Evolutionary conservation across 164 flowering plant species (phyloP).

Genomic region (Protea cynaroides): DNA sequence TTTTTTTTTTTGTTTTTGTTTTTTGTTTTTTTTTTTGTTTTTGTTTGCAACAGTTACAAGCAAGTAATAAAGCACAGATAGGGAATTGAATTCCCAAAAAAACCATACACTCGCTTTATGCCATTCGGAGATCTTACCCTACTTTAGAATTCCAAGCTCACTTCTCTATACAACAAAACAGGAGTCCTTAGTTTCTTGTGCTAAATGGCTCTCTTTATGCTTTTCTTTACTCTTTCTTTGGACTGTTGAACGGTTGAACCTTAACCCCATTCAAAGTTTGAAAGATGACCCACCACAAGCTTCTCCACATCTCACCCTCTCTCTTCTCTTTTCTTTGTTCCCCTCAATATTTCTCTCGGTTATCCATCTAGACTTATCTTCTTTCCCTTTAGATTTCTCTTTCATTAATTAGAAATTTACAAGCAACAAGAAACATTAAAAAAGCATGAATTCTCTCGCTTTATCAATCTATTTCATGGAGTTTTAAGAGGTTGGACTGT

Average conservation of each 20-base stretch:
- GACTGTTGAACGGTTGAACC: slow-evolving; percentile 1
- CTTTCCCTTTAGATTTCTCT: slow-evolving; percentile 25
- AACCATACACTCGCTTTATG: slow-evolving; percentile 56
- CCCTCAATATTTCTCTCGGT: slow-evolving; percentile 10
- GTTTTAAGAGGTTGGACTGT: slow-evolving; percentile 13
- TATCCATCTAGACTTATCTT: slow-evolving; percentile 22
- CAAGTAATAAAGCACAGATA: slow-evolving; percentile 26
- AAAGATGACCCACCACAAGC: slow-evolving; percentile 21
- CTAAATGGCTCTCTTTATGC: slow-evolving; percentile 49
- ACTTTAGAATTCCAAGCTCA: slow-evolving; percentile 11
- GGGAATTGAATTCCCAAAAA: slow-evolving; percentile 14
- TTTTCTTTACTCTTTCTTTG: slow-evolving; percentile 7
- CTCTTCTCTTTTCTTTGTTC: neutral
- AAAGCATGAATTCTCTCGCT: slow-evolving; percentile 32
- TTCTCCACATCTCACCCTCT: slow-evolving; percentile 8
- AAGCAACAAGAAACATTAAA: slow-evolving; percentile 43
- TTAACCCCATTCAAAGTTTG: slow-evolving; percentile 8
- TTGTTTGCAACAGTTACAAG: slow-evolving; percentile 23
- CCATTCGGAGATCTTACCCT: slow-evolving; percentile 45
- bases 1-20: too few species aligned
- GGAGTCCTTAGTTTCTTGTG: slow-evolving; percentile 48
- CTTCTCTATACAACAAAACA: slow-evolving; percentile 29
- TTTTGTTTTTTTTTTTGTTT: too few species aligned
- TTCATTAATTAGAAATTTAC: slow-evolving; percentile 22
- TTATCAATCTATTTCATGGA: slow-evolving; percentile 17